Base-by-base conservation (phyloP, 495 filamentous ascomycete species). In the Xylaria nigripes region DNA sequence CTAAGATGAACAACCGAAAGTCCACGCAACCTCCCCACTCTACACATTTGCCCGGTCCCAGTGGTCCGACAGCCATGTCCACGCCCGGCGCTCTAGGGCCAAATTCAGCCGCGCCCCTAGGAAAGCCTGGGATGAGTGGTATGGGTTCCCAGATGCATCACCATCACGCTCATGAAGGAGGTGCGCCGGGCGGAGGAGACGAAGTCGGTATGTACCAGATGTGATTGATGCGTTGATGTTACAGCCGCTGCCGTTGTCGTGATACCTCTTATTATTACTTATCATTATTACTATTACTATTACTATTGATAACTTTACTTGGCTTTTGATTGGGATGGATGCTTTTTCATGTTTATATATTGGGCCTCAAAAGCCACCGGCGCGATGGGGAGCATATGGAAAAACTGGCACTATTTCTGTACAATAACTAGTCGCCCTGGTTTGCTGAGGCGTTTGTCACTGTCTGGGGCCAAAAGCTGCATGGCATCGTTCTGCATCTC, bases 191-290 rank as follows among this genome's bases (percentile, higher is more conserved):
- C 64, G 81, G 81, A 61, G 79, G 81, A 66, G 90, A 93, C 61
- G 90, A 94, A 78, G 89, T 93, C 77, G 88, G 91, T 89, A 95
- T 95, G 90, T 92, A 87, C 77, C 84, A 87, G 70, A 81, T 86
- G 78, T 87, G 74, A 79, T 76, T 62, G 60, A 65, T 61, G 67
- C 69, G 63, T 64, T 62, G 60, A 34, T 56, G 45, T 63, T 63
- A 54, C 50, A 55, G 57, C 56, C 52, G 36, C 52, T 53, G 58
- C 44, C 58, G 58, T 55, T 45, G 60, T 57, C 59, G 68, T 70
- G 70, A 75, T 76, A 76, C 71, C 72, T 71, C 66, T 71, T 70
- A 67, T 70, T 66, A 60, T 63, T 34, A 29, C 61, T n/a, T 63
- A 65, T 64, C 61, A 65, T 65, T 64, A 56, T 56, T n/a, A 29